Base-by-base conservation (phyloP, 2,329 filamentous ascomycete genomes). In the Coccinonectria pachysandricola region DNA sequence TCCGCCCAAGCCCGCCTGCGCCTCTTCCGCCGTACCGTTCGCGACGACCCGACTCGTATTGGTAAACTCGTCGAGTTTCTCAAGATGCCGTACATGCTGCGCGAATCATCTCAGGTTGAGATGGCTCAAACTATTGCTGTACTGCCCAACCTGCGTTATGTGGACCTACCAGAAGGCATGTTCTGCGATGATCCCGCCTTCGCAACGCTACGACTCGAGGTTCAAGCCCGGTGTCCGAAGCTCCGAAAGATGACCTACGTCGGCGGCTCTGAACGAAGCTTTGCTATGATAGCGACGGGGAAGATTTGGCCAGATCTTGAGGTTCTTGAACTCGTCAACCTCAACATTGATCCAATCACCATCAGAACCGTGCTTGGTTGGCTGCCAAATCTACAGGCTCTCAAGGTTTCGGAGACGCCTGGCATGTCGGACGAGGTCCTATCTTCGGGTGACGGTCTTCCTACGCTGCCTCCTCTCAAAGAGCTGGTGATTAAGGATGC, bases 21-120 rank as follows among this genome's bases (percentile, higher is more conserved):
- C 44, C 68, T 94, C 30, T 70, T 96, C 23, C 82, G 79, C 49
- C 75, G 85, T 35, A 85, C 86, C 1, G 73, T 95, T 25, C 75
- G 86, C 36, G 81, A 88, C 25, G 79, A 86, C 35, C 71, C 75
- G 12, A 73, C 67, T 7, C 60, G 68, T 14, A 60, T 93, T 23
- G 85, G 79, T 17, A 62, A 69, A 29, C 62, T 74, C 21, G 83
- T 94, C 5, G 61, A 78, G 46, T 86, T 79, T 43, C 65, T 96
- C 46, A 93, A 94, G 62, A 76, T 85, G 32, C 85, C 88, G 6
- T 95, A 94, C 55, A 95, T 95, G 88, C 79, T 88, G 28, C 76
- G 88, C 31, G 85, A 95, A 59, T 82, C 82, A 2, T 81, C 72
- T 50, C 85, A 91, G 51, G 71, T 81, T 28, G 82, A 88, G 37